These are phyloP conservation scores for Physaria fendleri DNA, from an alignment of 345 rosid species.

Conservation along the genomic window DNA sequence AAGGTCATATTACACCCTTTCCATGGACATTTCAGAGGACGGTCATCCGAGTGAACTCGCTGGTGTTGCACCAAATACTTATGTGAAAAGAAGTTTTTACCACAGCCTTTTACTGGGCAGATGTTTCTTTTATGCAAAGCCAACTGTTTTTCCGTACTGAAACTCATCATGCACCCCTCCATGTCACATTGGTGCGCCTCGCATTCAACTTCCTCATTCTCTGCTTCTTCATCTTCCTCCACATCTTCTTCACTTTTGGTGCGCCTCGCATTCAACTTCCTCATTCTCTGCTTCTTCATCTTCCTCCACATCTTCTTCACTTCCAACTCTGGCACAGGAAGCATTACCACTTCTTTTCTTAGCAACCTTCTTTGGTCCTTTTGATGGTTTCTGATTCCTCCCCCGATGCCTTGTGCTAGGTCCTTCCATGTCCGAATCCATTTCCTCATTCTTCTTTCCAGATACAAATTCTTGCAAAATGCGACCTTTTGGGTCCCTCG, in stretches of 20 bases:
- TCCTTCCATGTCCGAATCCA: slow-evolving; percentile 44
- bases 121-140: slow-evolving; percentile 67
- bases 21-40: slow-evolving; percentile 99
- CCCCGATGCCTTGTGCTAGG: slow-evolving; percentile 74
- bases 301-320: slow-evolving; percentile 40
- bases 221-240: slow-evolving; percentile 51
- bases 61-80: slow-evolving; percentile 94
- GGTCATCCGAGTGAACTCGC: slow-evolving; percentile 77
- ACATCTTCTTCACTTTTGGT: slow-evolving; percentile 34
- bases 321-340: slow-evolving; percentile 28
- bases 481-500: too few species aligned
- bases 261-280: slow-evolving; percentile 35
- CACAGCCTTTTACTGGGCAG: slow-evolving; percentile 89
- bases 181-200: slow-evolving; percentile 58
- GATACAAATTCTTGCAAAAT: too few species aligned
- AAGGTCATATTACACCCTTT: slow-evolving; percentile 96
- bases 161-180: slow-evolving; percentile 91
- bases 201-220: slow-evolving; percentile 44
- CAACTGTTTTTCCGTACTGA: slow-evolving; percentile 61
- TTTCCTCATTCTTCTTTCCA: slow-evolving; percentile 38
- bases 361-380: slow-evolving; percentile 40
- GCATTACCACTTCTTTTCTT: slow-evolving; percentile 42
- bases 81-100: slow-evolving; percentile 91
- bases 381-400: slow-evolving; percentile 43
- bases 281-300: slow-evolving; percentile 51